These are phyloP conservation scores for Mercurialis annua DNA, from an alignment of 345 rosid species.

Conservation along the genomic window DNA sequence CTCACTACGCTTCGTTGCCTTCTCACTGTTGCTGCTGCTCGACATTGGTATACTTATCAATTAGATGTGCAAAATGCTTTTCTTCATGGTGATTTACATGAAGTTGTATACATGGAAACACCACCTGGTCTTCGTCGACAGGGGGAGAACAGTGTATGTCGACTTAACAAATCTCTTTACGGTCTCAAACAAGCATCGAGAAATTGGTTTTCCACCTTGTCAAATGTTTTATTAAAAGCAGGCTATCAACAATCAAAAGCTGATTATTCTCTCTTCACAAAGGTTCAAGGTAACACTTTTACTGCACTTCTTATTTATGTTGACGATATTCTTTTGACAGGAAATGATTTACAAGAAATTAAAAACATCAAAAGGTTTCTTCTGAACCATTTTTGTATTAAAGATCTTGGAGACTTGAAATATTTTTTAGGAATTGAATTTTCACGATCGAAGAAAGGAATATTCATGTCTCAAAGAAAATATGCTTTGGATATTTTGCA, in stretches of 20 bases:
- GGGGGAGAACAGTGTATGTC: neutral
- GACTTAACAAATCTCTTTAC: neutral
- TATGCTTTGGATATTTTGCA: neutral
- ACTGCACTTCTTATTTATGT: neutral
- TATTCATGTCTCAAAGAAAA: neutral
- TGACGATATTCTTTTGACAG: too few species aligned
- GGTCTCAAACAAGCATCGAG: neutral
- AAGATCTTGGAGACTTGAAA: too few species aligned
- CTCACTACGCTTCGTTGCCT: neutral
- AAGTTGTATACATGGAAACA: neutral
- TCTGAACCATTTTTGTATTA: neutral
- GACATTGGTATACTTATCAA: neutral
- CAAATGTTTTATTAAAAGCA: neutral
- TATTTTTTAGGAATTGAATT: neutral
- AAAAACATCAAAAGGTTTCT: neutral
- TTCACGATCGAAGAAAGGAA: neutral
- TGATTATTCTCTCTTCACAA: neutral
- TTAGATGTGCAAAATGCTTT: too few species aligned
- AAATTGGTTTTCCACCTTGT: neutral
- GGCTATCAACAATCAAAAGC: neutral
- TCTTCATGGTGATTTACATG: neutral
- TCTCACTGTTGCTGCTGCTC: neutral
- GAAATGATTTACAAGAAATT: neutral
- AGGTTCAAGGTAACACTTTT: neutral
- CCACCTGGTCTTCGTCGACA: neutral